Percentiles rank a stretch among this genome's conserved stretches.
These are phyloP conservation scores for Lomentospora prolificans DNA, from an alignment of 2,329 filamentous ascomycete species.

Conservation along the genomic window DNA sequence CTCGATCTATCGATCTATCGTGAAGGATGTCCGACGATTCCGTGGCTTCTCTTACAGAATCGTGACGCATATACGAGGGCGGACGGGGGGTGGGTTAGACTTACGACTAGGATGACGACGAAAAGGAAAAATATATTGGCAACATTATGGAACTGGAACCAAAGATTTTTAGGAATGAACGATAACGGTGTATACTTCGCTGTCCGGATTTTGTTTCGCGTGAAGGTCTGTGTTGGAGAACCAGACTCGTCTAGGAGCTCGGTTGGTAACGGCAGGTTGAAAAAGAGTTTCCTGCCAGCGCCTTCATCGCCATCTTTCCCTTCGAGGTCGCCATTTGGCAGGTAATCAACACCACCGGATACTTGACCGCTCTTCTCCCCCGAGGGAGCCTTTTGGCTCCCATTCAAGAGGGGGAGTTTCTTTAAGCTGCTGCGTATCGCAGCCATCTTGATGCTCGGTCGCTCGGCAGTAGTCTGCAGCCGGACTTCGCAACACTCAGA, in stretches of 20 bases:
- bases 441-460: conserved; percentile 86
- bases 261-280: conserved; percentile 73
- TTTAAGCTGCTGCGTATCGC: conserved; percentile 68
- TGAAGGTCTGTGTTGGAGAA: conserved; percentile 57
- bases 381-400: conserved; percentile 52
- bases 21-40: no score
- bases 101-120: conserved; percentile 85
- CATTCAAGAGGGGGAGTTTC: conserved; percentile 71
- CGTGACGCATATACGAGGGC: not conserved
- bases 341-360: conserved; percentile 23
- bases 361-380: conserved; percentile 58
- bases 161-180: conserved; percentile 94
- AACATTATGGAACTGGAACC: conserved; percentile 96
- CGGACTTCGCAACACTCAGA: not conserved
- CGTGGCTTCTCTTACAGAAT: no score
- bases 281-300: conserved; percentile 58
- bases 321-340: conserved; percentile 19
- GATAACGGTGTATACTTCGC: conserved; percentile 94
- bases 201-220: conserved; percentile 93
- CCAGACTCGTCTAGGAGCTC: conserved; percentile 74
- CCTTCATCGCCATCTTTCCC: conserved; percentile 28
- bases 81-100: conserved; percentile 22
- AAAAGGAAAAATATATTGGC: conserved; percentile 98
- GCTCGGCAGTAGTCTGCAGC: conserved; percentile 28
- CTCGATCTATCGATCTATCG: no score